Evolutionary conservation across 2,329 filamentous ascomycete genomes (phyloP).

Genomic region (Talaromyces amestolkiae): DNA sequence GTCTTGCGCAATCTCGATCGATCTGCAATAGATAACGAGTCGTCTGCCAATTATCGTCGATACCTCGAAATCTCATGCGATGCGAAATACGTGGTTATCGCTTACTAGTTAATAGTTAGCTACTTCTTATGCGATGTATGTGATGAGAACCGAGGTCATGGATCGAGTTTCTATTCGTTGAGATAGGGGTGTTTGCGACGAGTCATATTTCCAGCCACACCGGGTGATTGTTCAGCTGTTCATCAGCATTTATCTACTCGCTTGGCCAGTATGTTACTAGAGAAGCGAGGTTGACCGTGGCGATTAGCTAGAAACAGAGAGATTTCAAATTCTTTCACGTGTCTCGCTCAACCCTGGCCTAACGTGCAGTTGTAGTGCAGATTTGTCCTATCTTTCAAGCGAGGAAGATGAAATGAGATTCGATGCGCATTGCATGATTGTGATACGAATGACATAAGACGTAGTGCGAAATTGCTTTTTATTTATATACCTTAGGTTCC

Average conservation of each 20-base stretch:
- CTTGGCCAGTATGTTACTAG: neutral
- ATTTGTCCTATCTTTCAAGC: neutral
- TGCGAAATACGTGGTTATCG: slow-evolving; percentile 6
- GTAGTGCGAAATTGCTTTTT: neutral
- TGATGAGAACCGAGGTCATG: slow-evolving; percentile 5
- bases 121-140: neutral
- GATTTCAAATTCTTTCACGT: neutral
- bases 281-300: neutral
- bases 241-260: neutral
- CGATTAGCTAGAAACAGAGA: neutral
- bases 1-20: neutral
- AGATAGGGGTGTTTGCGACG: neutral
- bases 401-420: neutral
- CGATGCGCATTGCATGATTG: neutral
- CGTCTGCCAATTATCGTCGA: neutral
- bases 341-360: neutral
- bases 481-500: neutral
- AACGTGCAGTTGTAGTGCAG: neutral
- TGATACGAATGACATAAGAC: neutral
- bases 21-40: neutral
- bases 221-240: neutral
- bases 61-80: neutral
- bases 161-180: neutral
- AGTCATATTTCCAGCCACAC: slow-evolving; percentile 4
- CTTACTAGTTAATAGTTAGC: neutral